Evolutionary conservation across 805 yeast genomes (phyloP).

Genomic region (Nakazawaea ishiwadae): DNA sequence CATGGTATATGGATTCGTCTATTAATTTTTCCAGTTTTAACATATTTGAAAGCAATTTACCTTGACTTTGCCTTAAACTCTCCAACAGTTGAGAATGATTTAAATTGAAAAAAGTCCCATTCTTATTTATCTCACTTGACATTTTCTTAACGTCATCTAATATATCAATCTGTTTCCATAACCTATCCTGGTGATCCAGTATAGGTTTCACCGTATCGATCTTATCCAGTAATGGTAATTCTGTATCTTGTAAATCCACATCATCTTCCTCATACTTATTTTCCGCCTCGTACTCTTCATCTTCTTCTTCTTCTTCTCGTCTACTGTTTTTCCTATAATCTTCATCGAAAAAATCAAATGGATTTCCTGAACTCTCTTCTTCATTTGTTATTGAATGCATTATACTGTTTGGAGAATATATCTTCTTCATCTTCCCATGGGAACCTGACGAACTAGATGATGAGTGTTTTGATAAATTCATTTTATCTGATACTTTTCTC

Average conservation of each 20-base stretch:
- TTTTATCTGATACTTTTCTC: background rate
- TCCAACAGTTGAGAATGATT: conserved; percentile 46
- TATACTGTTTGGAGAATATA: background rate
- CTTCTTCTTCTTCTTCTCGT: conserved; percentile 13
- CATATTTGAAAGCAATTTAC: conserved; percentile 37
- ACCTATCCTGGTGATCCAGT: conserved; percentile 64
- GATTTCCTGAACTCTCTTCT: conserved; percentile 3
- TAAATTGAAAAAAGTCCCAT: conserved; percentile 46
- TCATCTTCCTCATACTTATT: conserved; percentile 7
- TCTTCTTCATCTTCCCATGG: background rate
- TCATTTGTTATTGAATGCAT: conserved; percentile 5
- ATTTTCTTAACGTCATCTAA: conserved; percentile 71
- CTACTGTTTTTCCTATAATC: conserved; percentile 8
- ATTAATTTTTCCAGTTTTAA: conserved; percentile 23
- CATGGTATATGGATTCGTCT: conserved; percentile 23
- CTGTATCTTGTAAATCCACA: conserved; percentile 1
- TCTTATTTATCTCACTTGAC: conserved; percentile 39
- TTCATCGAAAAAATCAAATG: conserved; percentile 9
- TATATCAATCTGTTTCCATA: conserved; percentile 86
- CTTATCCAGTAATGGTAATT: conserved; percentile 33
- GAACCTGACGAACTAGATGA: background rate
- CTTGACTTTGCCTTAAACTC: conserved; percentile 55
- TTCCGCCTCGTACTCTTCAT: conserved; percentile 10
- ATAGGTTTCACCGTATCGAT: conserved; percentile 52
- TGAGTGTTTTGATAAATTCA: too few relatives aligned